Percentiles rank a stretch among this genome's conserved stretches.
These are phyloP conservation scores for Zoysia pacifica DNA, from an alignment of 176 grass and related monocot genomes.

Conservation along the genomic window DNA sequence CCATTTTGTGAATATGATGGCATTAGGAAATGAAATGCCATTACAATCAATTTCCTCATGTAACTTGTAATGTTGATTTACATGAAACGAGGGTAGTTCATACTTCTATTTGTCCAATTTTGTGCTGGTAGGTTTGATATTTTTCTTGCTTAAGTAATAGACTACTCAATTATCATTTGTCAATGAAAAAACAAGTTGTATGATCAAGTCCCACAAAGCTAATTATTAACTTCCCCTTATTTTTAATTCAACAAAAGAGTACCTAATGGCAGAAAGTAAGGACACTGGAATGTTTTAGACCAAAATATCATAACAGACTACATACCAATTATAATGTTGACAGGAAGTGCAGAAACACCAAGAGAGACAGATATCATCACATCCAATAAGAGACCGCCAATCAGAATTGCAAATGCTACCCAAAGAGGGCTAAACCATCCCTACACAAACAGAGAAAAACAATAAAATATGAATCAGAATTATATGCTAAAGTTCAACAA, in stretches of 20 bases:
- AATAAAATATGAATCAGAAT: constrained; percentile 45
- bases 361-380: constrained; percentile 99
- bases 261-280: constrained; percentile 26
- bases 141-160: constrained; percentile 12
- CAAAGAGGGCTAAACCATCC: constrained; percentile 95
- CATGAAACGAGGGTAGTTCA: not conserved
- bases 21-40: too few relatives aligned
- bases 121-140: not conserved
- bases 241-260: constrained; percentile 17
- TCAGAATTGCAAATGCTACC: constrained; percentile 98
- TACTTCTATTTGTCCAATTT: constrained; percentile 12
- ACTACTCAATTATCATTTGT: not conserved
- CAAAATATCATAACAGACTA: constrained; percentile 4
- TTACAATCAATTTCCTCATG: not conserved
- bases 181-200: not conserved
- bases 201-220: not conserved
- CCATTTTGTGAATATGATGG: too few relatives aligned
- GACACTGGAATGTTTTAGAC: constrained; percentile 13
- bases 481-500: constrained; percentile 26
- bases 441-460: constrained; percentile 51
- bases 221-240: not conserved
- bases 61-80: constrained; percentile 14
- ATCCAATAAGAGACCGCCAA: constrained; percentile 93
- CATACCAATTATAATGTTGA: constrained; percentile 98
- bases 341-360: constrained; percentile 89